A percentile compares a stretch with the other conserved stretches of the same genome.
Evolutionary conservation across 202 grass and related monocot genomes (phyloP).

Genomic region (Alloteropsis angusta): DNA sequence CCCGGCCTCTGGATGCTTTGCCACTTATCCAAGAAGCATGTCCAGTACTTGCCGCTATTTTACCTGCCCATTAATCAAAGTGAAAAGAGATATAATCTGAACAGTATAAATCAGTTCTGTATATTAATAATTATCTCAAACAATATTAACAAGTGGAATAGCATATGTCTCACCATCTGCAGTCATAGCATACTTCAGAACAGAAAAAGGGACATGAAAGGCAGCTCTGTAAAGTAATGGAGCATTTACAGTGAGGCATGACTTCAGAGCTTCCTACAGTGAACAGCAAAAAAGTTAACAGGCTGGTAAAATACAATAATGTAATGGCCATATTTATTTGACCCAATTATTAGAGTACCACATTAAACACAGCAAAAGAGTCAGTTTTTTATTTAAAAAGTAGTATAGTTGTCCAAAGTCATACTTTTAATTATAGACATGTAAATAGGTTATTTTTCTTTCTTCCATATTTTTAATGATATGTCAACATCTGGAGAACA

Average conservation of each 20-base stretch:
- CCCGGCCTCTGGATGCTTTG: conserved; percentile 74
- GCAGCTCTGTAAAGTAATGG: conserved; percentile 88
- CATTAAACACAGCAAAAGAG: not conserved
- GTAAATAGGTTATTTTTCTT: not conserved
- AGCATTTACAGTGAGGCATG: conserved; percentile 86
- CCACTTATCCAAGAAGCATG: conserved; percentile 94
- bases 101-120: not conserved
- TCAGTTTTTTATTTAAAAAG: not conserved
- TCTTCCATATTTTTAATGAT: not conserved
- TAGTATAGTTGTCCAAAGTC: not conserved
- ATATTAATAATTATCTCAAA: not conserved
- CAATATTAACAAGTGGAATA: not conserved
- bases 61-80: conserved; percentile 47
- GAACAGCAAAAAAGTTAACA: conserved; percentile 22
- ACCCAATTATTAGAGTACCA: not conserved
- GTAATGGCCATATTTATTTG: not conserved
- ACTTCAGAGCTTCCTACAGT: conserved; percentile 69
- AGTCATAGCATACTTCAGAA: conserved; percentile 97
- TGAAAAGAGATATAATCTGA: not conserved
- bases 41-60: conserved; percentile 90
- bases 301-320: not conserved
- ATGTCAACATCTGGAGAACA: not conserved
- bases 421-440: not conserved
- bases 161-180: conserved; percentile 62
- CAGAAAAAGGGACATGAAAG: conserved; percentile 72